Base-by-base conservation (phyloP, 208 protist genomes). In the Trypanosoma caninum region DNA sequence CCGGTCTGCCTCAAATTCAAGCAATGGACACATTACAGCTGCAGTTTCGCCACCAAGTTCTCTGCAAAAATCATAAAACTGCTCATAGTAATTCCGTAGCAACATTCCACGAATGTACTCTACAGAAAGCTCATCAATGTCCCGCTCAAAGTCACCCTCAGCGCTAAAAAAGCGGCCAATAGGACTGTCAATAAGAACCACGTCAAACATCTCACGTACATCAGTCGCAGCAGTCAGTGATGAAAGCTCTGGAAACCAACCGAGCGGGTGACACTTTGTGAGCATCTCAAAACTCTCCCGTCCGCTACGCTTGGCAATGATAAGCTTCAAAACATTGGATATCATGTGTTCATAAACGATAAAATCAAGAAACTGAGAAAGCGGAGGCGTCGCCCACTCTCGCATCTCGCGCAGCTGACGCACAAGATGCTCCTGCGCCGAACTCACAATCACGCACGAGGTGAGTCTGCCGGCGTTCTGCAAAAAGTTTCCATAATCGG, bases 261-360 rank as follows among this genome's bases (percentile, higher is more conserved):
- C 98, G 37, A 99, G 91, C 13, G 97, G 97, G 79, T 99, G 97
- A 78, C 97, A 99, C 72, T 98, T 98, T 34, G 96, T 95, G 4
- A 99, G 66, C 3, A 98, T 65, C 57, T 95, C 82, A 2, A 97
- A 72, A 72, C 67, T 89, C 33, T 87, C 80, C 20, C 85, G 72
- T 41, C 81, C 91, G 61, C 78, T 91, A n/a, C 81, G 74, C 57
- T 93, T 92, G 25, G 87, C 87, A 67, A 86, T 75, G 59, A 98
- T 82, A 4, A 98, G 72, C 67, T 95, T 96, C 22, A 97, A 73
- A 45, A 97, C 82, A 76, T 97, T 97, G 25, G 76, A 79, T 69
- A 97, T 98, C 98, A 99, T 99, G 82, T 99, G 99, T 53, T 97
- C 97, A 68, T 98, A 98, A 54, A 94, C 98, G 76, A 99, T 98